phyloP scores from a whole-genome alignment of 106 monocot genomes.

The Dioscorea alata region DNA sequence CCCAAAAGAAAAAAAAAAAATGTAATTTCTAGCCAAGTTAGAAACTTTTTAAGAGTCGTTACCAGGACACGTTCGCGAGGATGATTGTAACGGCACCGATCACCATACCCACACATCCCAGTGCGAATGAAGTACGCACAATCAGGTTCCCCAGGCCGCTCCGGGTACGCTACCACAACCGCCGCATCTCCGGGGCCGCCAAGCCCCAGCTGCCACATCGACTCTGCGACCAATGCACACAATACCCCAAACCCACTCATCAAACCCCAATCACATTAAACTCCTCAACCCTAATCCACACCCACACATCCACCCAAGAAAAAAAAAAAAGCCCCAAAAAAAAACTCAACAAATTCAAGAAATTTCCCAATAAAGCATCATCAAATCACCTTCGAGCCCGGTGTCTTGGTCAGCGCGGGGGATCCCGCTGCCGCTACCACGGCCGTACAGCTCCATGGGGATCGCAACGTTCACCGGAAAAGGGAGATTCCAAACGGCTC shows the following conservation, averaged over 20 bases:
- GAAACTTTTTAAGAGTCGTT: conserved; percentile 3
- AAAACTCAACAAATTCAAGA: neutral
- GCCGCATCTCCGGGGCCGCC: conserved; percentile 12
- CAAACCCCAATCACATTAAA: neutral
- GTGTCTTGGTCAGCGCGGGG: conserved; percentile 24
- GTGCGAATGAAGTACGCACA: conserved; percentile 81
- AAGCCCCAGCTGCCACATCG: conserved; percentile 62
- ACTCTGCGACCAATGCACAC: conserved; percentile 30
- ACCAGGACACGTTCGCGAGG: conserved; percentile 51
- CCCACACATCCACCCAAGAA: neutral
- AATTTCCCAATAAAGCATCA: neutral
- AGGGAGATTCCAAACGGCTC: conserved; percentile 7
- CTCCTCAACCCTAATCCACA: neutral
- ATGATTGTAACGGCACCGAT: conserved; percentile 86
- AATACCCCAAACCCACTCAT: neutral
- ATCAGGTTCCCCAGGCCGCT: conserved; percentile 76
- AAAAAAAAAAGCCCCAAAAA: too few relatives aligned
- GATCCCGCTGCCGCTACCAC: conserved; percentile 12
- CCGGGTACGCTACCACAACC: conserved; percentile 36
- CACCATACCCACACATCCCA: conserved; percentile 76
- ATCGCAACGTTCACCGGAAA: neutral
- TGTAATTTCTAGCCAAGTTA: neutral
- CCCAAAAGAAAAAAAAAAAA: too few relatives aligned
- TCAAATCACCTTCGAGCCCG: conserved; percentile 55
- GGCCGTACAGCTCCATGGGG: conserved; percentile 23